phyloP scores from a whole-genome alignment of 1,284 basidiomycete genomes.

The Cyathus olla region DNA sequence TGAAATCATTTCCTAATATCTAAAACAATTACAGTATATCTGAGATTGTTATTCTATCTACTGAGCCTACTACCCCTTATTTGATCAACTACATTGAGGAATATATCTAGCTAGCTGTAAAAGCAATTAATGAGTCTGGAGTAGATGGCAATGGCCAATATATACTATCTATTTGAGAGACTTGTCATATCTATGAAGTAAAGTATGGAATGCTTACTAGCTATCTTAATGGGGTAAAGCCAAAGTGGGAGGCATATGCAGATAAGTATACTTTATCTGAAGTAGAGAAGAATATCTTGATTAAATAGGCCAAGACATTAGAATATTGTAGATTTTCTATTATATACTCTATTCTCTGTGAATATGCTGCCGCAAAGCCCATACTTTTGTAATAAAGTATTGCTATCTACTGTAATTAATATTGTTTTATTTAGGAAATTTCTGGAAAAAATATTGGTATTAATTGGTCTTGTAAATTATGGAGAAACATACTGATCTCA shows the following conservation, averaged over 20 bases:
- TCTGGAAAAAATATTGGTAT: not conserved
- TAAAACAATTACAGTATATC: no score
- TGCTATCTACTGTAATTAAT: no score
- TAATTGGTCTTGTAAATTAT: not conserved
- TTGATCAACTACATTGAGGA: no score
- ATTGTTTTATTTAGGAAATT: not conserved
- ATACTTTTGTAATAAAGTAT: not conserved
- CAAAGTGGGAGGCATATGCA: not conserved
- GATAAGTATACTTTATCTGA: not conserved
- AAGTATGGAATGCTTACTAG: not conserved
- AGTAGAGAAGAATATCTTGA: not conserved
- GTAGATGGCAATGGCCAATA: not conserved
- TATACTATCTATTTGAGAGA: not conserved
- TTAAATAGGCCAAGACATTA: not conserved
- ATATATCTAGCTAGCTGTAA: not conserved
- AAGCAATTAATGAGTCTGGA: not conserved
- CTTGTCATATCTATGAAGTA: not conserved
- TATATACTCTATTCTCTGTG: not conserved
- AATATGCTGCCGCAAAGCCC: not conserved
- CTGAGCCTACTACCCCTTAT: no score
- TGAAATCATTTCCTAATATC: no score
- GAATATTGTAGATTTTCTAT: not conserved
- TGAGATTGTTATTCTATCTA: no score
- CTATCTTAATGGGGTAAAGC: not conserved
- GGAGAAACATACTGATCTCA: not conserved